Percentiles rank a stretch among this genome's conserved stretches.
Conservation (phyloP, 2,329 filamentous ascomycete genomes). For the Alternaria sp. region DNA sequence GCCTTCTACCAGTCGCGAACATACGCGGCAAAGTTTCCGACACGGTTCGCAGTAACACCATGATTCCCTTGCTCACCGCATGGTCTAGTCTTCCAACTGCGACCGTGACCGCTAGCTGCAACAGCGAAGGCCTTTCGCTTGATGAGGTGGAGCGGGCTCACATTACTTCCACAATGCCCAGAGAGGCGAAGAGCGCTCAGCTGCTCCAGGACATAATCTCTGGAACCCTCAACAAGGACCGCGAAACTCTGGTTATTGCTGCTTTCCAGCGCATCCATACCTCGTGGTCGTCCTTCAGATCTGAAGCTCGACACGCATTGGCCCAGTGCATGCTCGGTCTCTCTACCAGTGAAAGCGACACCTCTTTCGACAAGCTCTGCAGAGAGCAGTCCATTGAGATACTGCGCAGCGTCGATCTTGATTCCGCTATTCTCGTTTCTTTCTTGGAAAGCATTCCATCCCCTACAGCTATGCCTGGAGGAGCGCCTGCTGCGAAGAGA, state of each 20-base stretch:
- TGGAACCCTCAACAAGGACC: conserved; percentile 54
- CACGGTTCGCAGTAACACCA: conserved; percentile 73
- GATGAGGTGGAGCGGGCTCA: conserved; percentile 62
- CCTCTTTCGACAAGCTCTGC: conserved; percentile 50
- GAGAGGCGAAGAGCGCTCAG: conserved; percentile 65
- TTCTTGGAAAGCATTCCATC: conserved; percentile 80
- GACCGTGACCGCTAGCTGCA: conserved; percentile 61
- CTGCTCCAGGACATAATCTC: conserved; percentile 62
- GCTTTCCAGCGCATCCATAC: conserved; percentile 74
- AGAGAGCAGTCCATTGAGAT: conserved; percentile 71
- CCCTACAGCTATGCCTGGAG: conserved; percentile 74
- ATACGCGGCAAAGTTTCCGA: conserved; percentile 75
- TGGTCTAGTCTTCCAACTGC: conserved; percentile 69
- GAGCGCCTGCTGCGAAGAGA: conserved; percentile 78
- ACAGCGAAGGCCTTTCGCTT: conserved; percentile 58
- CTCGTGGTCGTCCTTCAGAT: conserved; percentile 77
- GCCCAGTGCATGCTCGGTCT: conserved; percentile 71
- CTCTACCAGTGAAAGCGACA: conserved; percentile 56
- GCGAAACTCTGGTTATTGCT: conserved; percentile 66
- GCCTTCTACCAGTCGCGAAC: conserved; percentile 75
- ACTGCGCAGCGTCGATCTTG: conserved; percentile 75
- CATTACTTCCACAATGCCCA: conserved; percentile 62
- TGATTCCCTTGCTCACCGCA: conserved; percentile 76
- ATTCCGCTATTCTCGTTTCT: conserved; percentile 73
- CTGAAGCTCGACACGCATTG: conserved; percentile 65